Evolutionary conservation across 140 eudicot species (phyloP), one percentile per base, ranked within the genome.

Genomic region (Bidens hawaiensis): DNA sequence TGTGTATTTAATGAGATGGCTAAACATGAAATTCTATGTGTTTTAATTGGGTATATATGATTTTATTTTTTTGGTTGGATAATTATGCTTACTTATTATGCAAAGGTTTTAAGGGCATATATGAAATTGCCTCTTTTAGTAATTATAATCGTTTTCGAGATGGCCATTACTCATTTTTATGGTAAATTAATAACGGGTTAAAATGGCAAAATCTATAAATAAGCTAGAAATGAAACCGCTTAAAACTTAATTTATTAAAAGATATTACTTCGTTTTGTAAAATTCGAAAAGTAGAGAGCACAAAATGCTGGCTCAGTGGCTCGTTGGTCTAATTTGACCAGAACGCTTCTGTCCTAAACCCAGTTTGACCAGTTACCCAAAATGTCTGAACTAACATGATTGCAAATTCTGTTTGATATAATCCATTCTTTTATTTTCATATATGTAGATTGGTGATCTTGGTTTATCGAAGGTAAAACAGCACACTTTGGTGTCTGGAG

Each of bases 391-490:
- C n/a, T 46, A 46, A 46, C 19, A 1, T 4, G 49, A 3, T 42
- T 47, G 25, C 53, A 24, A 17, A 47, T 25, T 42, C 2, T 47
- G 18, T 24, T 47, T 47, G 1, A 49, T 49, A 9, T 49, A 49
- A 49, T 10, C 6, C 28, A 21, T 22, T 22, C 7, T 47, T 47
- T 17, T 49, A 15, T 21, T 21, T 49, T 15, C 28, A 4, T 49
- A 27, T 49, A 22, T 45, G 21, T 45, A 78, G 83, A 79, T 78
- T 46, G 79, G 83, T 31, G 83, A 78, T 62, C 75, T 78, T 69
- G 83, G 83, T 18, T 34, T 78, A n/a, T 78, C 83, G 4, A 73
- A 55, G 50, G 72, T 74, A 38, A 78, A 78, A 78, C 30, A 72
- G 6, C 72, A 78, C 46, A 78, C 79, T 34, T 54, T 78, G 28